phyloP scores from a whole-genome alignment of 2,329 filamentous ascomycete genomes.

The Beauveria rudraprayagi region DNA sequence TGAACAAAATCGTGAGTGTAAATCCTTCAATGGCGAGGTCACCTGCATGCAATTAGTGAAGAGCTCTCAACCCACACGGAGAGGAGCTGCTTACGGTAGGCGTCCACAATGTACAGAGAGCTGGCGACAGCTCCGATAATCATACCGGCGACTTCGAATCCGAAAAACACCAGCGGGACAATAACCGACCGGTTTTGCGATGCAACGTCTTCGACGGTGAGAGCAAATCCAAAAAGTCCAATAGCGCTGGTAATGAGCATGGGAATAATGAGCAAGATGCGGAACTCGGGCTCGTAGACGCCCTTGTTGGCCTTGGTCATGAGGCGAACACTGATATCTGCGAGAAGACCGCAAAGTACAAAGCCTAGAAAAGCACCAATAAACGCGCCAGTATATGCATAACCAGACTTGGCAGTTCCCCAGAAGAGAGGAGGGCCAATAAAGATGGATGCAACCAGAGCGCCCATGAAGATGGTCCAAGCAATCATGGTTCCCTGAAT shows the following conservation, averaged over 20 bases:
- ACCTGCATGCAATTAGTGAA: constrained; percentile 33
- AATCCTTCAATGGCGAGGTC: constrained; percentile 82
- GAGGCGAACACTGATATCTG: constrained; percentile 62
- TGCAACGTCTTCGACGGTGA: constrained; percentile 55
- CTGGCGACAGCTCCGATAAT: constrained; percentile 82
- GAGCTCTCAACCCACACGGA: background rate
- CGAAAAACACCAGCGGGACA: constrained; percentile 74
- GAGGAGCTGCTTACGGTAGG: constrained; percentile 61
- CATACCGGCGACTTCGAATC: constrained; percentile 79
- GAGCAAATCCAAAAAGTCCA: constrained; percentile 78
- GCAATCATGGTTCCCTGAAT: constrained; percentile 88
- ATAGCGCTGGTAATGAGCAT: constrained; percentile 70
- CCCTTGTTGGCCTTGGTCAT: constrained; percentile 71
- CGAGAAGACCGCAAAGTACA: constrained; percentile 60
- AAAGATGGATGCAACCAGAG: constrained; percentile 75
- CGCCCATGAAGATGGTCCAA: constrained; percentile 89
- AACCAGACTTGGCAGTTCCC: constrained; percentile 73
- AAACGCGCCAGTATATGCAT: constrained; percentile 79
- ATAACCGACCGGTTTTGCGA: constrained; percentile 56
- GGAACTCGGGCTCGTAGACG: constrained; percentile 86
- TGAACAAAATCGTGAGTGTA: constrained; percentile 85
- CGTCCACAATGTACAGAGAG: constrained; percentile 85
- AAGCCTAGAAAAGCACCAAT: constrained; percentile 76
- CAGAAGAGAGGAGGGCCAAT: constrained; percentile 75
- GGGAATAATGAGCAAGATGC: constrained; percentile 73